Evolutionary conservation across 805 yeast genomes (phyloP).

Genomic region (Yarrowia hollandica): DNA sequence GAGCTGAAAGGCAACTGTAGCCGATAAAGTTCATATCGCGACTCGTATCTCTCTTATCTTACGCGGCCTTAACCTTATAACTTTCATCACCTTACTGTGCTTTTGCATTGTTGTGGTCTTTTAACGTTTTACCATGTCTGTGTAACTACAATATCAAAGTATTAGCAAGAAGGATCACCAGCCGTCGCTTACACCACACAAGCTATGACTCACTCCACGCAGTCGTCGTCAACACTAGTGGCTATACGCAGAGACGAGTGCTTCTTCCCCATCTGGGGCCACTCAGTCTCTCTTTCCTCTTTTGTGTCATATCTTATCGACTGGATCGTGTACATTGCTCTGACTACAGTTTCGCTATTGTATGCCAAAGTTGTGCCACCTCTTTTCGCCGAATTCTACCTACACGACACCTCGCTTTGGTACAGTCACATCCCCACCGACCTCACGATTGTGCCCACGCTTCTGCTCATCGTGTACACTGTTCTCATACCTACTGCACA

Average conservation of each 20-base stretch:
- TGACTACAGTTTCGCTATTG: not conserved
- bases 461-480: not conserved
- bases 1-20: too few relatives aligned
- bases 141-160: too few relatives aligned
- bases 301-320: not conserved
- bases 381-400: not conserved
- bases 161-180: too few relatives aligned
- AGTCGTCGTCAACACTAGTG: conserved; percentile 1
- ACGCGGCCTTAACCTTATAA: conserved; percentile 1
- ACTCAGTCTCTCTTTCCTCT: not conserved
- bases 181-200: too few relatives aligned
- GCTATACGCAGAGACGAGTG: conserved; percentile 20
- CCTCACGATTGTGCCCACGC: not conserved
- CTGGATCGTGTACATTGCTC: not conserved
- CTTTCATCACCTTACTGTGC: not conserved
- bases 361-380: not conserved
- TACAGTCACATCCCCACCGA: conserved; percentile 6
- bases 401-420: not conserved
- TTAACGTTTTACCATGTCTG: not conserved
- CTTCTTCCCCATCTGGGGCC: not conserved
- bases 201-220: conserved; percentile 5
- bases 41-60: too few relatives aligned
- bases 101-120: not conserved
- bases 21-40: too few relatives aligned
- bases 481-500: not conserved